Conservation (phyloP, 106 monocot species). For the Phalaenopsis aphrodite region DNA sequence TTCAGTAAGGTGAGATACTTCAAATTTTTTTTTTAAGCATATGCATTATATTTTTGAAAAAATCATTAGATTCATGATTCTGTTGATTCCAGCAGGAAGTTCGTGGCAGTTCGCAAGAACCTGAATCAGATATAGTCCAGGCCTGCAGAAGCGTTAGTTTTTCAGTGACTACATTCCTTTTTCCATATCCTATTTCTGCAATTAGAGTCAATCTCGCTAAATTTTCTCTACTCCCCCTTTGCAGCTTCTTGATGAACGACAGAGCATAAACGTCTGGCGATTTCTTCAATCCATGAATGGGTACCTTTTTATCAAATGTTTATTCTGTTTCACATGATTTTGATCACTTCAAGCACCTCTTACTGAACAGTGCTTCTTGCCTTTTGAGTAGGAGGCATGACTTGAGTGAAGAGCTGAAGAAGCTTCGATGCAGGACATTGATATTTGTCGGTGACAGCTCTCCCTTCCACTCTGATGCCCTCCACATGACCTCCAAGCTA, state of each 20-base stretch:
- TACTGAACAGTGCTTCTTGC: not conserved
- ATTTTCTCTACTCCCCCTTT: constrained; percentile 16
- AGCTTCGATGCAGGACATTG: constrained; percentile 46
- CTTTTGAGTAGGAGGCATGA: constrained; percentile 50
- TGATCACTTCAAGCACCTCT: not conserved
- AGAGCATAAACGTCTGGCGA: constrained; percentile 43
- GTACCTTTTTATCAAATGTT: constrained; percentile 22
- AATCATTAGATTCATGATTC: not conserved
- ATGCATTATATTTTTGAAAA: not conserved
- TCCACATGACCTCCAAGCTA: constrained; percentile 59
- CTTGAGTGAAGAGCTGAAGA: constrained; percentile 43
- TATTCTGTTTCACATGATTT: not conserved
- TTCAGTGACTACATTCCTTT: not conserved
- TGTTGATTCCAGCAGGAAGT: constrained; percentile 34
- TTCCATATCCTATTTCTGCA: not conserved
- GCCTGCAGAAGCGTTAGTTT: constrained; percentile 71
- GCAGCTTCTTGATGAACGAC: constrained; percentile 57
- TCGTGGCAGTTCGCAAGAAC: constrained; percentile 32
- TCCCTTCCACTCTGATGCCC: constrained; percentile 60
- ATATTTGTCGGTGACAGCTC: constrained; percentile 75
- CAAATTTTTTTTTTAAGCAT: not conserved
- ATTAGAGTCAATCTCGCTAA: not conserved
- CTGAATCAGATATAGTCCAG: constrained; percentile 62
- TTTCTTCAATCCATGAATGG: constrained; percentile 69
- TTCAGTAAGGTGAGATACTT: constrained; percentile 60